Conservation (phyloP, 495 filamentous ascomycete genomes). For the Penicillium dipodomyicola region DNA sequence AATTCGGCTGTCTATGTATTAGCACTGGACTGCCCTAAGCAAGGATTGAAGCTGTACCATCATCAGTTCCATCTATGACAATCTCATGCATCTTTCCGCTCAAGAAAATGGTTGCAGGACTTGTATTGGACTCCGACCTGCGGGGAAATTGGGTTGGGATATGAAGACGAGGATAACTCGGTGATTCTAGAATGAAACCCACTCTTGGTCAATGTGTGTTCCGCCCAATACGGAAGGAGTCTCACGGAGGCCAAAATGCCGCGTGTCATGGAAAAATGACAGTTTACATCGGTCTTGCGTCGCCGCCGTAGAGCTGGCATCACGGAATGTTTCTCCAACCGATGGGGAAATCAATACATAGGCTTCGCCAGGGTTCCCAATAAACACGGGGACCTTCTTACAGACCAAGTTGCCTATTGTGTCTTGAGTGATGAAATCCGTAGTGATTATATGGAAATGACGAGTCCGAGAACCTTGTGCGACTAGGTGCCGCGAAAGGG, state of each 20-base stretch:
- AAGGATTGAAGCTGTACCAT: constrained; percentile 20
- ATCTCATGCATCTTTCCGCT: constrained; percentile 34
- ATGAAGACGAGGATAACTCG: constrained; percentile 35
- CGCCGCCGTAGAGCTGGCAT: constrained; percentile 26
- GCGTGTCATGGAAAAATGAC: constrained; percentile 34
- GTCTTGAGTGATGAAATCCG: constrained; percentile 30
- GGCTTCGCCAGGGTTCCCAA: constrained; percentile 30
- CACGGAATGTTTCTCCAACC: constrained; percentile 28
- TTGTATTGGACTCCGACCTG: constrained; percentile 31
- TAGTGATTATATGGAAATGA: constrained; percentile 29
- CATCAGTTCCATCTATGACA: constrained; percentile 30
- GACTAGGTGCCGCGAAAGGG: constrained; percentile 8
- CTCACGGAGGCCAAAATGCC: constrained; percentile 32
- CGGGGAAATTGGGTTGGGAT: constrained; percentile 26
- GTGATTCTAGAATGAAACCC: constrained; percentile 18
- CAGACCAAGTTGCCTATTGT: constrained; percentile 24
- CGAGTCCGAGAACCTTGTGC: constrained; percentile 16
- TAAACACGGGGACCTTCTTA: constrained; percentile 26
- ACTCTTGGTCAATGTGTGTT: no score
- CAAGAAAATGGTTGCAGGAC: constrained; percentile 34
- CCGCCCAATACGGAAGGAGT: no score
- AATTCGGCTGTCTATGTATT: no score
- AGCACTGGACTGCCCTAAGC: no score
- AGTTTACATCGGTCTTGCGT: constrained; percentile 32
- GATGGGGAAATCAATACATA: constrained; percentile 32